Conservation (phyloP, 495 filamentous ascomycete species). For the Penicillium fimorum region DNA sequence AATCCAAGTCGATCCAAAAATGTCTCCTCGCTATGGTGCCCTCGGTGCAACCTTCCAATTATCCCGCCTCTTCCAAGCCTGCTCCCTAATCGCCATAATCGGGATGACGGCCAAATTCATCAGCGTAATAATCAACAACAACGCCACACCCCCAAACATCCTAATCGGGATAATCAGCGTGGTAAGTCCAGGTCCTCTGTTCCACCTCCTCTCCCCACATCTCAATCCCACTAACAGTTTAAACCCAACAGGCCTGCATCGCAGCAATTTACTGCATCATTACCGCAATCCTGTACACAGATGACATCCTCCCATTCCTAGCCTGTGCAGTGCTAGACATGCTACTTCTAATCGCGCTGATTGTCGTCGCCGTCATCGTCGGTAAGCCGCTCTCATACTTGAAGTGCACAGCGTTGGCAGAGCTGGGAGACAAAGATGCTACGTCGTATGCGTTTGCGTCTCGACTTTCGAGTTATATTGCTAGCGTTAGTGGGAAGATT, state of each 20-base stretch:
- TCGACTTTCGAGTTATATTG: slow-evolving; percentile 40
- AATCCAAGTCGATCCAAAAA: slow-evolving; percentile 13
- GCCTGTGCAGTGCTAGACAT: slow-evolving; percentile 63
- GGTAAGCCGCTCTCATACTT: slow-evolving; percentile 80
- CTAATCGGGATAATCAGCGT: slow-evolving; percentile 76
- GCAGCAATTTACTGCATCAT: slow-evolving; percentile 74
- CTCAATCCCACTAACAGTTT: neutral
- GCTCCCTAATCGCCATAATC: slow-evolving; percentile 74
- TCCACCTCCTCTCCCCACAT: neutral
- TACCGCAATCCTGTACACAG: slow-evolving; percentile 72
- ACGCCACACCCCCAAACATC: slow-evolving; percentile 63
- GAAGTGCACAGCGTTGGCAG: slow-evolving; percentile 61
- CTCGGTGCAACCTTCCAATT: slow-evolving; percentile 75
- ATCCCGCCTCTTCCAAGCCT: slow-evolving; percentile 66
- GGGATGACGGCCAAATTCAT: slow-evolving; percentile 83
- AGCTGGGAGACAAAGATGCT: slow-evolving; percentile 31
- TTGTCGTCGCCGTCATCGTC: slow-evolving; percentile 67
- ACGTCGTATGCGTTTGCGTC: slow-evolving; percentile 47
- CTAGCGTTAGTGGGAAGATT: slow-evolving; percentile 42
- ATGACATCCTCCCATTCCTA: slow-evolving; percentile 71
- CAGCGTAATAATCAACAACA: slow-evolving; percentile 63
- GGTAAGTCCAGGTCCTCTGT: slow-evolving; percentile 60
- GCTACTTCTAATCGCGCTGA: slow-evolving; percentile 66
- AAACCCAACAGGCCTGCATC: slow-evolving; percentile 60
- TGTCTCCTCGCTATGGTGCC: slow-evolving; percentile 57